A percentile compares a stretch with the other conserved stretches of the same genome.
phyloP scores from a whole-genome alignment of 2,329 filamentous ascomycete genomes.

The Neurospora sp. region DNA sequence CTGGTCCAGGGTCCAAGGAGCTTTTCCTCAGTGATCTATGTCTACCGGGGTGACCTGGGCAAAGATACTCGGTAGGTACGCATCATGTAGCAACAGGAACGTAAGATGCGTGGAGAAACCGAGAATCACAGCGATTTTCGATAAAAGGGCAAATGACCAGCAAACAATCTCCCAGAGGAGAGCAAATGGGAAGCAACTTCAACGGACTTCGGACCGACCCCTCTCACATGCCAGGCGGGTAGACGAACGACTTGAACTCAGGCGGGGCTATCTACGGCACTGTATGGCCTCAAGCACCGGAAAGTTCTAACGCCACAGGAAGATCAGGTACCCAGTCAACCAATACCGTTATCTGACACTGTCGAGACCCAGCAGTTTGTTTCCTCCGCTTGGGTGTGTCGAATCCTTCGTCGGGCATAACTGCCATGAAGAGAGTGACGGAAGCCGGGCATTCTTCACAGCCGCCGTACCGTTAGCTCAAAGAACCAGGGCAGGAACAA shows the following conservation, averaged over 20 bases:
- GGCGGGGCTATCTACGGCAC: not conserved
- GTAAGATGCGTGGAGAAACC: not conserved
- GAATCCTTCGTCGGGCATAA: not conserved
- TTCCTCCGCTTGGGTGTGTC: not conserved
- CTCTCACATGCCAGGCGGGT: not conserved
- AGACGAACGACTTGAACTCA: not conserved
- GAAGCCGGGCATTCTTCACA: not conserved
- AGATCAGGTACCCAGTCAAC: not conserved
- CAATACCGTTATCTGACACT: not conserved
- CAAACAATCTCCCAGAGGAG: not conserved
- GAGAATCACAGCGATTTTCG: not conserved
- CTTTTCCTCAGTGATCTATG: not conserved
- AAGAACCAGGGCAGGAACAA: not conserved
- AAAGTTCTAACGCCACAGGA: not conserved
- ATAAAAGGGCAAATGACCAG: not conserved
- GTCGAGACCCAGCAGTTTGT: not conserved
- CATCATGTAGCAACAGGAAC: not conserved
- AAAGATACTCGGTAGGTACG: not conserved
- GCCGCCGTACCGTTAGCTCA: not conserved
- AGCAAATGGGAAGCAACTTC: not conserved
- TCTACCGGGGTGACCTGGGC: not conserved
- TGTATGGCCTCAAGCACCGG: not conserved
- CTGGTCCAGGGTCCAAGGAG: not conserved
- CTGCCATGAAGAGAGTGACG: not conserved
- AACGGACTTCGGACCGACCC: not conserved